A percentile compares a stretch with the other conserved stretches of the same genome.
Evolutionary conservation across 2,329 filamentous ascomycete species (phyloP).

Genomic region (Dothideomycetidae sp.): DNA sequence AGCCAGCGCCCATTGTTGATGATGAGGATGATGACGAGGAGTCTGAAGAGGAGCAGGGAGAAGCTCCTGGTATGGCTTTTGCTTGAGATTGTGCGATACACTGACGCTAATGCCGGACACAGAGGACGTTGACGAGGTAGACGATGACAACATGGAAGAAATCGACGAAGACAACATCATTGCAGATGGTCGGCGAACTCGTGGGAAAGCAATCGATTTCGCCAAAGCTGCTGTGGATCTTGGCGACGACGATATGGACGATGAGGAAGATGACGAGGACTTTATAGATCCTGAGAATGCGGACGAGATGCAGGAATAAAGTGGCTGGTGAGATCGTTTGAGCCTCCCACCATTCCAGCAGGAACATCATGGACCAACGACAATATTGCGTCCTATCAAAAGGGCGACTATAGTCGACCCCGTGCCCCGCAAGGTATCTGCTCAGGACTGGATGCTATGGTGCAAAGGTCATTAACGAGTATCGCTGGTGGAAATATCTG

Average conservation of each 20-base stretch:
- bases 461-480: too few relatives aligned
- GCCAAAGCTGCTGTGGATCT: slow-evolving; percentile 75
- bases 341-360: too few relatives aligned
- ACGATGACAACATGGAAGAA: slow-evolving; percentile 73
- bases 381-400: too few relatives aligned
- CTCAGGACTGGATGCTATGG: too few relatives aligned
- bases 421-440: too few relatives aligned
- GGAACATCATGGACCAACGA: too few relatives aligned
- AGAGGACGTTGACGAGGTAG: slow-evolving; percentile 50
- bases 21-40: slow-evolving; percentile 57
- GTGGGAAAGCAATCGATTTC: slow-evolving; percentile 85
- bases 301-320: slow-evolving; percentile 8
- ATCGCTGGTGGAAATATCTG: too few relatives aligned
- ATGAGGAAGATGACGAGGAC: slow-evolving; percentile 26
- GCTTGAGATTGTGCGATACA: slow-evolving; percentile 4
- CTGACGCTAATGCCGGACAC: too few relatives aligned
- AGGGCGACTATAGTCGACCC: too few relatives aligned
- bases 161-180: slow-evolving; percentile 88
- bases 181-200: slow-evolving; percentile 62
- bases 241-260: slow-evolving; percentile 51
- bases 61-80: slow-evolving; percentile 22
- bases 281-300: slow-evolving; percentile 25
- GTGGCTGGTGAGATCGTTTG: too few relatives aligned
- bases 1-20: slow-evolving; percentile 58
- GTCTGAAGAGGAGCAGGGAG: slow-evolving; percentile 24